A percentile compares a stretch with the other conserved stretches of the same genome.
Evolutionary conservation across 306 rosid genomes (phyloP).

Genomic region (Hylodesmum podocarpum): DNA sequence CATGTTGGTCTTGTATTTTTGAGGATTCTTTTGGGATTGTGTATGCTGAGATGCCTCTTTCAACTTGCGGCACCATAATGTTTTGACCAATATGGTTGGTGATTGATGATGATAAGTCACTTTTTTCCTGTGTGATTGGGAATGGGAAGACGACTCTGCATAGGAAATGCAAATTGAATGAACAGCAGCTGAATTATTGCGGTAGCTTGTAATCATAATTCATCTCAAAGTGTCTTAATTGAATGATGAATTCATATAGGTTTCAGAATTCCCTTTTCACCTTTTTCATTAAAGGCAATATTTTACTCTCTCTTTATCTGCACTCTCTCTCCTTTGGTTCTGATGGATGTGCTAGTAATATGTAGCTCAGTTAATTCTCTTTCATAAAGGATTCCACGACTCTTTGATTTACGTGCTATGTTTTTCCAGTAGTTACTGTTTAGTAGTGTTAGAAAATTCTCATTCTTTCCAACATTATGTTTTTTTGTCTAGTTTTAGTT

Average conservation of each 20-base stretch:
- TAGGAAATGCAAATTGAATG: constrained; percentile 13
- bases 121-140: not conserved
- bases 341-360: not conserved
- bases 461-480: not conserved
- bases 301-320: not conserved
- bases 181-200: not conserved
- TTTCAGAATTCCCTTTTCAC: not conserved
- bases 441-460: not conserved
- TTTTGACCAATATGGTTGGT: constrained; percentile 5
- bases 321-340: not conserved
- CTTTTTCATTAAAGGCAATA: not conserved
- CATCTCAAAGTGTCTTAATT: not conserved
- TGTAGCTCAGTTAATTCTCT: not conserved
- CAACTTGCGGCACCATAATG: constrained; percentile 15
- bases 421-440: not conserved
- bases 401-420: not conserved
- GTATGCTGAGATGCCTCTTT: not conserved
- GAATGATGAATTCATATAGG: not conserved
- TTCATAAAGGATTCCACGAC: not conserved
- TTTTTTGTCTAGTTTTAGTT: not conserved
- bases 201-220: not conserved
- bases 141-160: not conserved
- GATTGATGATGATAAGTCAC: constrained; percentile 4
- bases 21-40: constrained; percentile 26
- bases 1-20: not conserved